Conservation (phyloP, 768 basidiomycete species). For the Suillus variegatus region DNA sequence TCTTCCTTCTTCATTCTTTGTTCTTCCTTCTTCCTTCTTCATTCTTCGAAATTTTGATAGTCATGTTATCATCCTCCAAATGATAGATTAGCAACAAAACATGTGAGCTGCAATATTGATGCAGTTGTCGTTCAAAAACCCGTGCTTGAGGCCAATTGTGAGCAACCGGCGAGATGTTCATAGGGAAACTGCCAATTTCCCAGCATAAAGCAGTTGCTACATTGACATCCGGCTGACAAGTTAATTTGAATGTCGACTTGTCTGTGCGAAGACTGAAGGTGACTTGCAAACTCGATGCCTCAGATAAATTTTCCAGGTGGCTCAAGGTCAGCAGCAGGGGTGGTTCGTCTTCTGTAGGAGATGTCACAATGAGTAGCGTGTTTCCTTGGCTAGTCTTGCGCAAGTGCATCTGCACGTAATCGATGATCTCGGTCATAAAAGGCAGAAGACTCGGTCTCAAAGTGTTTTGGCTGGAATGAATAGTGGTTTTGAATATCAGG, state of each 20-base stretch:
- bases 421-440: conserved; percentile 78
- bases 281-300: conserved; percentile 57
- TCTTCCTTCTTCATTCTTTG: too few species aligned
- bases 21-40: too few species aligned
- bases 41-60: too few species aligned
- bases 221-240: conserved; percentile 89
- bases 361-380: conserved; percentile 18
- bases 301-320: conserved; percentile 14
- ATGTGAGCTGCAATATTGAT: conserved; percentile 77
- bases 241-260: conserved; percentile 81
- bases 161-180: conserved; percentile 75
- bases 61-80: too few species aligned
- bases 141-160: conserved; percentile 82
- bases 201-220: conserved; percentile 88
- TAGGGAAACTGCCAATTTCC: conserved; percentile 91
- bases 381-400: conserved; percentile 45
- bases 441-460: conserved; percentile 81
- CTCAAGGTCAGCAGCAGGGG: conserved; percentile 21
- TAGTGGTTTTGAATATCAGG: conserved; percentile 82
- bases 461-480: conserved; percentile 87
- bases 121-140: conserved; percentile 82
- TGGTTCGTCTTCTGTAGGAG: conserved; percentile 14
- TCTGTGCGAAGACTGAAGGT: conserved; percentile 91
- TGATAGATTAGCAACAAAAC: too few species aligned
- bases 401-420: conserved; percentile 69